Base-by-base conservation (phyloP, 208 protist species). In the Trypanosoma rangeli region DNA sequence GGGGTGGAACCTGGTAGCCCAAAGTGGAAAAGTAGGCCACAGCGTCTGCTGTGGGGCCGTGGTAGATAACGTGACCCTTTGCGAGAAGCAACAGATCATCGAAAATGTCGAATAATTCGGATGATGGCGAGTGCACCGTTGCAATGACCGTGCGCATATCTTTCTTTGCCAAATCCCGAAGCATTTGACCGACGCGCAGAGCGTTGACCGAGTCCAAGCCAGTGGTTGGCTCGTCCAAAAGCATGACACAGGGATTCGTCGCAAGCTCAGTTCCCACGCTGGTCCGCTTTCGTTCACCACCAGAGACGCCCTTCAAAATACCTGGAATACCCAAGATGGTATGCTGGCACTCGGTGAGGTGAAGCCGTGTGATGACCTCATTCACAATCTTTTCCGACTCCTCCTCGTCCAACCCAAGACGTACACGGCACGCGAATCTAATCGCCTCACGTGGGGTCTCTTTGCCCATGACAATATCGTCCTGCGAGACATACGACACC, bases 401-500 rank as follows among this genome's bases (percentile, higher is more conserved):
- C 80, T 90, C 61, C 37, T 55, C 28, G 42, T 56, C 16, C 29
- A 69, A 65, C 13, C 92, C 92, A 16, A 97, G 83, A 56, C 93
- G 90, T 3, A 97, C 85, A 10, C 85, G 74, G 15, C 92, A 93
- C 5, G 87, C 82, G 77, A 94, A 97, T 46, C 74, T 58, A 64
- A 97, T 85, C 1, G 86, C 92, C 77, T 97, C 86, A 26, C 80
- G 71, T n/a, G 95, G 92, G 16, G 94, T 97, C 31, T 97, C 74
- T 5, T 82, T 81, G 16, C 89, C 86, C 70, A 97, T 79, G 10
- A 97, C 80, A 22, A 85, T 94, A 79, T 97, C 94, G 61, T 97
- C 94, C 78, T 97, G 94, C 3, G 86, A 94, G 10, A 97, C 94
- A 67, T 96, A 97, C 48, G 90, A 91, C 61, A 94, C 82, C 48